phyloP scores from a whole-genome alignment of 1,139 yeast species.

The Magnusiomyces paraingens region DNA sequence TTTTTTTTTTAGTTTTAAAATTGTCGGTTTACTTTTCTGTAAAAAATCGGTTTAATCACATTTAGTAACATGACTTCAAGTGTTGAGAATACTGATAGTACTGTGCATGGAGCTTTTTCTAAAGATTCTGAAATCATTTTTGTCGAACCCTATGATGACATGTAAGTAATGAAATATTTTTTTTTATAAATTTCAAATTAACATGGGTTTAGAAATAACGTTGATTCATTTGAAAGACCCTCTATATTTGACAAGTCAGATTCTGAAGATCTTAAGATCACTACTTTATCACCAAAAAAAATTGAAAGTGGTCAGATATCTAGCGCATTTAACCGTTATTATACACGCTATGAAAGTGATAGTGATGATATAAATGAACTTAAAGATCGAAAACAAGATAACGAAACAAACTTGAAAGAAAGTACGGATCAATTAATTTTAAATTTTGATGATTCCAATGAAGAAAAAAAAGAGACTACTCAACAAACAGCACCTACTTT shows the following conservation, averaged over 20 bases:
- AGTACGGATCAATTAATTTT: background rate
- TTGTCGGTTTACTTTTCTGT: background rate
- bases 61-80: background rate
- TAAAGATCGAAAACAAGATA: background rate
- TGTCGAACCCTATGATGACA: conserved; percentile 3
- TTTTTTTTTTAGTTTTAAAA: background rate
- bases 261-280: background rate
- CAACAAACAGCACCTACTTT: conserved; percentile 3
- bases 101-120: background rate
- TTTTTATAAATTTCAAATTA: background rate
- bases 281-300: too few species aligned
- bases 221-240: background rate
- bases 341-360: background rate
- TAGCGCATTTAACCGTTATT: too few species aligned
- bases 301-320: too few species aligned
- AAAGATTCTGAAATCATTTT: background rate
- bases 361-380: background rate
- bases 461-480: background rate
- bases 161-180: conserved; percentile 1
- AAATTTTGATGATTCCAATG: background rate
- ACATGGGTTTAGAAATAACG: background rate
- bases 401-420: background rate
- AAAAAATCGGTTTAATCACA: background rate
- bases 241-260: background rate
- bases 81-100: background rate